Conservation (phyloP, 2,329 filamentous ascomycete species). For the Monosporascus sp. region DNA sequence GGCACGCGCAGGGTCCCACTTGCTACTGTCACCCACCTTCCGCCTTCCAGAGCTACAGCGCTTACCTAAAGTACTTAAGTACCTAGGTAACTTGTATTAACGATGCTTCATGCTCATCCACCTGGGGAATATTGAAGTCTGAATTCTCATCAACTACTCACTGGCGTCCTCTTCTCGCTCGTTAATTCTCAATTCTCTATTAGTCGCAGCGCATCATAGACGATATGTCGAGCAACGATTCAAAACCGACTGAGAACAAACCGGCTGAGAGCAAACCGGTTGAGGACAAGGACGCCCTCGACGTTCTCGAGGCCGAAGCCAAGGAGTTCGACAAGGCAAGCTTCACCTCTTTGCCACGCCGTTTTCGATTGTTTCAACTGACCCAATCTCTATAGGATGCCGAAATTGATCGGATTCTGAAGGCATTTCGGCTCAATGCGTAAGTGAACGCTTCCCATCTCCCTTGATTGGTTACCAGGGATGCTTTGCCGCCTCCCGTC, state of each 20-base stretch:
- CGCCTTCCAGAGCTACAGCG: no score
- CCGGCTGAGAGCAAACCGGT: slow-evolving; percentile 3
- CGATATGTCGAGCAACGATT: neutral
- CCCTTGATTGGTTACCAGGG: neutral
- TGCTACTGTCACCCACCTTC: no score
- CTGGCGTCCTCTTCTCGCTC: no score
- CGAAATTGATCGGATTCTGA: slow-evolving; percentile 91
- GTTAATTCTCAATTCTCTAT: neutral
- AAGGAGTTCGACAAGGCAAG: slow-evolving; percentile 86
- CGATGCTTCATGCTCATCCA: no score
- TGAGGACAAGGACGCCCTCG: slow-evolving; percentile 70
- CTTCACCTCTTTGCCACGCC: slow-evolving; percentile 1
- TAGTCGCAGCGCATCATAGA: neutral
- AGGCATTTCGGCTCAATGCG: slow-evolving; percentile 73
- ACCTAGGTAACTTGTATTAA: no score
- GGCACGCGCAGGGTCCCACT: no score
- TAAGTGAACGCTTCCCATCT: slow-evolving; percentile 24
- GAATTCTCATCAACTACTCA: no score
- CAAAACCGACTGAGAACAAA: slow-evolving; percentile 37
- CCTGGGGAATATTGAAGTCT: no score
- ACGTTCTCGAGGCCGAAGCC: slow-evolving; percentile 75
- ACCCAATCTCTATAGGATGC: slow-evolving; percentile 60
- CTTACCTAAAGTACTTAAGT: no score
- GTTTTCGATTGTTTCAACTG: slow-evolving; percentile 8
- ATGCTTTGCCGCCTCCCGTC: neutral